These are phyloP conservation scores for Candida gigantensis DNA, from an alignment of 1,139 yeast species.

Conservation along the genomic window DNA sequence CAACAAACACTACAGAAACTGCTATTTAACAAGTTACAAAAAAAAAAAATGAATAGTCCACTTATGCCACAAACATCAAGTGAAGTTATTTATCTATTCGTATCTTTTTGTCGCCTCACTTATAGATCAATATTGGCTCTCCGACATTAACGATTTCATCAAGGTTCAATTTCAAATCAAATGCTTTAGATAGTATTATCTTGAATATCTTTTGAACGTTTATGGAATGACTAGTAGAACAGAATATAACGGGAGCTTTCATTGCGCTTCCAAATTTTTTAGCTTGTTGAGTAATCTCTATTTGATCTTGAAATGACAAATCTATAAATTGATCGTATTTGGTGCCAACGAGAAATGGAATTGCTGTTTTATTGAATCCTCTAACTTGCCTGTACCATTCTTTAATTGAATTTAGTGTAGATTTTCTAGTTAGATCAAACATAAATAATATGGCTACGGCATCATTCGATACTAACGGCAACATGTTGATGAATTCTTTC, in stretches of 20 bases:
- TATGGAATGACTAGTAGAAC: slow-evolving; percentile 91
- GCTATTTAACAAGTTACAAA: too few relatives aligned
- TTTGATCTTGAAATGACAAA: slow-evolving; percentile 77
- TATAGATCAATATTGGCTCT: slow-evolving; percentile 84
- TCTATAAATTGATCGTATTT: slow-evolving; percentile 89
- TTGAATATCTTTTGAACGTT: slow-evolving; percentile 95
- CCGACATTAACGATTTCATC: slow-evolving; percentile 85
- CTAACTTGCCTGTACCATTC: slow-evolving; percentile 96
- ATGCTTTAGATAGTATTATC: slow-evolving; percentile 86
- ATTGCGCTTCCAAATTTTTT: slow-evolving; percentile 86
- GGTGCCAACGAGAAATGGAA: slow-evolving; percentile 91
- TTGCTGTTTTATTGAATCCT: slow-evolving; percentile 88
- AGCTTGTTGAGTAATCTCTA: slow-evolving; percentile 82
- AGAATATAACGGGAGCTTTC: slow-evolving; percentile 87
- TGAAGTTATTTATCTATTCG: too few relatives aligned
- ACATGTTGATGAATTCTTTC: slow-evolving; percentile 92
- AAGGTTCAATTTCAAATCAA: slow-evolving; percentile 78
- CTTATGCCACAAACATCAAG: neutral
- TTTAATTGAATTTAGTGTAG: slow-evolving; percentile 81
- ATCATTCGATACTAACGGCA: slow-evolving; percentile 89
- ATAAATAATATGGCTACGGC: slow-evolving; percentile 91
- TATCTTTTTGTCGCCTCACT: slow-evolving; percentile 16
- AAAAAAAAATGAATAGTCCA: too few relatives aligned
- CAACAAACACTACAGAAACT: too few relatives aligned
- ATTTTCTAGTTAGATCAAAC: slow-evolving; percentile 88